phyloP scores from a whole-genome alignment of 2,329 filamentous ascomycete species.

The Arthrobotrys iridis region DNA sequence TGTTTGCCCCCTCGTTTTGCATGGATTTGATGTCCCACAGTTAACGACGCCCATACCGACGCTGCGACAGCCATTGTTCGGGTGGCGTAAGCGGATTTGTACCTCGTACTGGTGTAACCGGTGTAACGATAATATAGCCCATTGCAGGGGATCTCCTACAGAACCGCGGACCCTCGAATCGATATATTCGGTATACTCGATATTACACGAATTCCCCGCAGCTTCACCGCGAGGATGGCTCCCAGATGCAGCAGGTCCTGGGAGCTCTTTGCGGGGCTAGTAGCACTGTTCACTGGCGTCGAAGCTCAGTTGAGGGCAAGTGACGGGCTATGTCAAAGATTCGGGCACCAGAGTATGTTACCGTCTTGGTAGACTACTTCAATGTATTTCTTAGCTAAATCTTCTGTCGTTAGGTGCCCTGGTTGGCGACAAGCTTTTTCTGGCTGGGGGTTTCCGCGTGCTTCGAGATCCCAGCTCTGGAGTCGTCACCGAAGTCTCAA shows the following conservation, averaged over 20 bases:
- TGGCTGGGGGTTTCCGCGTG: slow-evolving; percentile 39
- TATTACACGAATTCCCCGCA: not conserved
- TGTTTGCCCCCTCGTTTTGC: not conserved
- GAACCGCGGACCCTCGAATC: not conserved
- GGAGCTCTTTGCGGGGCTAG: slow-evolving; percentile 44
- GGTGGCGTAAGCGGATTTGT: slow-evolving; percentile 25
- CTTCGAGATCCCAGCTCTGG: slow-evolving; percentile 32
- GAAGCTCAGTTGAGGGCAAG: slow-evolving; percentile 33
- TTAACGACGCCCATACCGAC: not conserved
- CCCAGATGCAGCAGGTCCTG: slow-evolving; percentile 41
- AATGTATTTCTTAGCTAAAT: not conserved
- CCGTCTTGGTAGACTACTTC: not conserved
- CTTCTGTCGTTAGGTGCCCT: slow-evolving; percentile 24
- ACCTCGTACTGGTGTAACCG: slow-evolving; percentile 1
- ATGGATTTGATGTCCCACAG: not conserved
- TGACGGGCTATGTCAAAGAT: slow-evolving; percentile 48
- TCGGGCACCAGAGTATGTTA: slow-evolving; percentile 41
- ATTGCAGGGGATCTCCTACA: not conserved
- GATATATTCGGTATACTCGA: not conserved
- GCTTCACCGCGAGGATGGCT: slow-evolving; percentile 9
- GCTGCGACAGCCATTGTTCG: slow-evolving; percentile 12
- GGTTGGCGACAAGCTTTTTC: slow-evolving; percentile 42
- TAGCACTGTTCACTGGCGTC: slow-evolving; percentile 29
- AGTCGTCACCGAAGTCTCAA: slow-evolving; percentile 25
- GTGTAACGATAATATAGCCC: slow-evolving; percentile 8